phyloP scores from a whole-genome alignment of 805 yeast species.

The Lachancea nothofagi region DNA sequence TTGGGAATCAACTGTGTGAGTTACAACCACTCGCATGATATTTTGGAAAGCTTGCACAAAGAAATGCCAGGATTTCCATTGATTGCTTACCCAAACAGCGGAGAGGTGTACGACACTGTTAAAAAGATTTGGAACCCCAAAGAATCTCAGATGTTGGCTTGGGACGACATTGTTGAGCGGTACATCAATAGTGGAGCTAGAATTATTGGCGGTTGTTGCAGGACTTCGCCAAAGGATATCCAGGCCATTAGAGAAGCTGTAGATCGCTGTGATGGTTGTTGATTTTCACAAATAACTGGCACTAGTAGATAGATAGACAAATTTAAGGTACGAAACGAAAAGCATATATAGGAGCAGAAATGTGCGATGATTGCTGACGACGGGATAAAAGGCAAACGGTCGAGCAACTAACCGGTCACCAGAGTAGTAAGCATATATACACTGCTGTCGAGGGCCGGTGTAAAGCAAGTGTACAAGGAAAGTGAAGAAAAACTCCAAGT shows the following conservation, averaged over 20 bases:
- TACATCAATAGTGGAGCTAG: slow-evolving; percentile 42
- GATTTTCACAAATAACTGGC: too few relatives aligned
- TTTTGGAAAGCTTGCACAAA: slow-evolving; percentile 31
- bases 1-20: slow-evolving; percentile 70
- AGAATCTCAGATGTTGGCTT: slow-evolving; percentile 23
- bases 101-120: slow-evolving; percentile 53
- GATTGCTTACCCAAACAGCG: slow-evolving; percentile 70
- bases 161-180: slow-evolving; percentile 37
- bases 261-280: too few relatives aligned
- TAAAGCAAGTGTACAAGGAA: too few relatives aligned
- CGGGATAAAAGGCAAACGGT: too few relatives aligned
- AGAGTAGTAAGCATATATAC: too few relatives aligned
- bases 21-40: slow-evolving; percentile 36
- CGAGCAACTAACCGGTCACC: too few relatives aligned
- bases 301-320: too few relatives aligned
- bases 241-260: slow-evolving; percentile 19
- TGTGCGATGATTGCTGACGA: too few relatives aligned
- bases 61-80: slow-evolving; percentile 34
- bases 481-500: too few relatives aligned
- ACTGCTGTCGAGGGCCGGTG: too few relatives aligned
- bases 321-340: too few relatives aligned
- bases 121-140: slow-evolving; percentile 39
- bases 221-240: slow-evolving; percentile 51
- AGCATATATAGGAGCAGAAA: too few relatives aligned
- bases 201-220: slow-evolving; percentile 72